These are phyloP conservation scores for Alternaria sp. DNA, from an alignment of 2,329 filamentous ascomycete genomes.

Conservation along the genomic window DNA sequence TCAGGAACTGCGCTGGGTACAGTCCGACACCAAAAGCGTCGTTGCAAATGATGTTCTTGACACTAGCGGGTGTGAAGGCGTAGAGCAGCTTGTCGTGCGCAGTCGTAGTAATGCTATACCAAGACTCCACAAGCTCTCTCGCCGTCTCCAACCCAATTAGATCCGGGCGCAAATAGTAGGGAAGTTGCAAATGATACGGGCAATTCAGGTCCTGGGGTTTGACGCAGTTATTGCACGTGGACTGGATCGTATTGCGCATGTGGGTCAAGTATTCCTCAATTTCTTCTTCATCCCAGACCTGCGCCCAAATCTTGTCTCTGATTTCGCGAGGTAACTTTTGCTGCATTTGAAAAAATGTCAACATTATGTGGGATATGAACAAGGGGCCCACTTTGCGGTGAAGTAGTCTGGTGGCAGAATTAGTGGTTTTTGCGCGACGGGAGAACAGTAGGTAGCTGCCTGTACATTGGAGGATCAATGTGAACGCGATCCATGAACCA, in stretches of 20 bases:
- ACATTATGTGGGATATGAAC: not conserved
- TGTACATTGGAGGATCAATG: not conserved
- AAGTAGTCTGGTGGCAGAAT: not conserved
- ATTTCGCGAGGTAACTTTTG: not conserved
- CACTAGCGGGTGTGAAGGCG: not conserved
- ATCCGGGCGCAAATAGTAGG: not conserved
- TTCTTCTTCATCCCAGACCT: not conserved
- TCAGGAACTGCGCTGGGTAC: not conserved
- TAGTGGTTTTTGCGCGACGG: not conserved
- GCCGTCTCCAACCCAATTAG: not conserved
- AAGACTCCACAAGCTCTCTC: not conserved
- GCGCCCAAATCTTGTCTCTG: not conserved
- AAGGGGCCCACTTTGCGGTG: not conserved
- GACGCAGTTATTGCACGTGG: not conserved
- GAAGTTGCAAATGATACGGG: not conserved
- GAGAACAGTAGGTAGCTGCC: not conserved
- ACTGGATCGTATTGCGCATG: not conserved
- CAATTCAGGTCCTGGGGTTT: not conserved
- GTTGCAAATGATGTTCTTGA: not conserved
- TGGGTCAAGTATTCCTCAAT: not conserved
- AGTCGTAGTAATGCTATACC: not conserved
- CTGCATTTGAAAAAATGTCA: not conserved
- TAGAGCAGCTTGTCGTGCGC: not conserved
- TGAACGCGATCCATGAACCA: not conserved
- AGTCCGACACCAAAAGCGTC: not conserved